phyloP scores from a whole-genome alignment of 176 grass and related monocot genomes.

The Alloteropsis semialata region DNA sequence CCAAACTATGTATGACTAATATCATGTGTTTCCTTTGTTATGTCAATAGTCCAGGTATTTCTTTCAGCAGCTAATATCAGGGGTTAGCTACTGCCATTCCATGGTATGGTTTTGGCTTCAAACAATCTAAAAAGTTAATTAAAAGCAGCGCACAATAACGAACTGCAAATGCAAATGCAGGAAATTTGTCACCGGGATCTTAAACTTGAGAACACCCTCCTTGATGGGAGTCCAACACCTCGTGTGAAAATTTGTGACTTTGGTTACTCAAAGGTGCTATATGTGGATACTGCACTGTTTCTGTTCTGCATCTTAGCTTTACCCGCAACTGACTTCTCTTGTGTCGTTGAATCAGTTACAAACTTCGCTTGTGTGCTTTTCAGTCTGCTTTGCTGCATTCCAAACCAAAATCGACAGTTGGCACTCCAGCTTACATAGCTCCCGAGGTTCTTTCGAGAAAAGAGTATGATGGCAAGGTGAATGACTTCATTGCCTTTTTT shows the following conservation, averaged over 20 bases:
- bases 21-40: not conserved
- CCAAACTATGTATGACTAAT: not conserved
- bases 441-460: slow-evolving; percentile 90
- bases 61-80: slow-evolving; percentile 93
- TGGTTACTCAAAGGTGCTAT: slow-evolving; percentile 87
- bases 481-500: not conserved
- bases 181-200: slow-evolving; percentile 98
- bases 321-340: not conserved
- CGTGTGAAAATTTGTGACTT: slow-evolving; percentile 95
- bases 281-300: not conserved
- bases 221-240: slow-evolving; percentile 88
- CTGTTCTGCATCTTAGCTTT: not conserved
- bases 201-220: slow-evolving; percentile 95
- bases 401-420: slow-evolving; percentile 91
- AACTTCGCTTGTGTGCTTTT: slow-evolving; percentile 25
- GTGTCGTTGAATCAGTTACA: not conserved
- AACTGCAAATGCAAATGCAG: slow-evolving; percentile 31
- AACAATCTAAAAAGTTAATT: not conserved
- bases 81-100: slow-evolving; percentile 93
- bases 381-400: slow-evolving; percentile 94
- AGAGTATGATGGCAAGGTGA: slow-evolving; percentile 93
- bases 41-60: slow-evolving; percentile 76
- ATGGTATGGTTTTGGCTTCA: slow-evolving; percentile 46
- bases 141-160: not conserved
- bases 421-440: slow-evolving; percentile 97